phyloP scores from a whole-genome alignment of 192 early-diverging fungal species.

The Rhizophagus sp. region DNA sequence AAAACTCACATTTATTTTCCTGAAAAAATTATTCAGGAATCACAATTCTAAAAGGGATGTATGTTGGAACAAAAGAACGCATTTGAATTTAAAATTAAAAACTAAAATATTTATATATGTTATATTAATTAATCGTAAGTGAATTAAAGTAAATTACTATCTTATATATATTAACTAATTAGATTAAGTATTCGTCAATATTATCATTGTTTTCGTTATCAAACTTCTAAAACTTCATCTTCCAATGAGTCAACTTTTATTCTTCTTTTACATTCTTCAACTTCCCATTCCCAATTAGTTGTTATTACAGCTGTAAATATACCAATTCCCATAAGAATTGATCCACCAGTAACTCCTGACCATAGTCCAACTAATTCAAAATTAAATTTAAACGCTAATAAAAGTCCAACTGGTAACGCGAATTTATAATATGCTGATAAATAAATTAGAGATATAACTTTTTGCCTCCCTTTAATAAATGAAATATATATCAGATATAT shows the following conservation, averaged over 20 bases:
- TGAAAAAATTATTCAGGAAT: too few relatives aligned
- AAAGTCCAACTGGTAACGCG: constrained; percentile 64
- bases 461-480: constrained; percentile 59
- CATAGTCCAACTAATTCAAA: constrained; percentile 67
- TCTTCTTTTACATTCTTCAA: constrained; percentile 35
- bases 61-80: too few relatives aligned
- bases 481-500: background rate
- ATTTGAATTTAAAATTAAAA: too few relatives aligned
- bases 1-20: too few relatives aligned
- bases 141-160: too few relatives aligned
- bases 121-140: too few relatives aligned
- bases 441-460: constrained; percentile 61
- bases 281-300: constrained; percentile 42
- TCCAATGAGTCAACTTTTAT: background rate
- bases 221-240: background rate
- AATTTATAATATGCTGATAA: constrained; percentile 67
- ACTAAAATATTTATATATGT: too few relatives aligned
- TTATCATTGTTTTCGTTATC: too few relatives aligned
- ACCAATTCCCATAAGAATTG: constrained; percentile 42
- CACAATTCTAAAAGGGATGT: too few relatives aligned
- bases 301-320: constrained; percentile 38
- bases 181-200: too few relatives aligned
- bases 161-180: too few relatives aligned
- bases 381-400: constrained; percentile 54
- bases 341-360: constrained; percentile 56